Evolutionary conservation across 2,329 filamentous ascomycete species (phyloP), one percentile per base, ranked within the genome.

Genomic region (Ophiostoma tasmaniense): DNA sequence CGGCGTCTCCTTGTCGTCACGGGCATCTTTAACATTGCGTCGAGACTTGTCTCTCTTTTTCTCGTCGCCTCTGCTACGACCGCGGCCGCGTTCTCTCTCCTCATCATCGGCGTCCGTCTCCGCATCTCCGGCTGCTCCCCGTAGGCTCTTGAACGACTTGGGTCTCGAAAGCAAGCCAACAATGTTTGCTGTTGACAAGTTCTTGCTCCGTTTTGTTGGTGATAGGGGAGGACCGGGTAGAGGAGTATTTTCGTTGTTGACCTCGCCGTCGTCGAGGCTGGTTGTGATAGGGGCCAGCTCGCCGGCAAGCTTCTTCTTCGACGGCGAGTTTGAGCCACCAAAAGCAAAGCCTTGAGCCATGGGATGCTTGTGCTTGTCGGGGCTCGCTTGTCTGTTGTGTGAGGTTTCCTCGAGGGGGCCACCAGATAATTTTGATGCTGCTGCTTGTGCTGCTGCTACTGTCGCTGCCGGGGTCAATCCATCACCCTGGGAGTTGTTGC

Each of bases 121-220:
- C 1, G 72, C 73, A 20, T 74, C 75, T 25, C 68, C 68, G 17
- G 77, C 76, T 64, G 81, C 75, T 70, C 82, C 83, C 71, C 86
- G 85, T 30, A 90, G 79, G 72, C 87, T 89, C 75, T 89, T 91
- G 67, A 88, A 83, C 11, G 91, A 92, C 76, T 90, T 92, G 70
- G 88, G 87, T 69, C 90, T 89, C 69, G 87, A 88, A 67, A 97
- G 84, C 68, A 97, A 84, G 4, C 85, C 87, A 0, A 87, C 87
- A n/a, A 98, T 83, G 76, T 93, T 96, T 39, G 90, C 90, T 3
- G 90, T 85, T 0, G 93, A 96, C 78, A 94, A 96, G 50, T 86
- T 86, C 81, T 94, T 96, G 75, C 89, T 90, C 33, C 87, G 86
- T 75, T 90, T 90, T 70, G 82, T 83, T 13, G 84, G 83, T 55